A percentile compares a stretch with the other conserved stretches of the same genome.
Conservation (phyloP, 2,329 filamentous ascomycete species). For the Cercospora sesami region DNA sequence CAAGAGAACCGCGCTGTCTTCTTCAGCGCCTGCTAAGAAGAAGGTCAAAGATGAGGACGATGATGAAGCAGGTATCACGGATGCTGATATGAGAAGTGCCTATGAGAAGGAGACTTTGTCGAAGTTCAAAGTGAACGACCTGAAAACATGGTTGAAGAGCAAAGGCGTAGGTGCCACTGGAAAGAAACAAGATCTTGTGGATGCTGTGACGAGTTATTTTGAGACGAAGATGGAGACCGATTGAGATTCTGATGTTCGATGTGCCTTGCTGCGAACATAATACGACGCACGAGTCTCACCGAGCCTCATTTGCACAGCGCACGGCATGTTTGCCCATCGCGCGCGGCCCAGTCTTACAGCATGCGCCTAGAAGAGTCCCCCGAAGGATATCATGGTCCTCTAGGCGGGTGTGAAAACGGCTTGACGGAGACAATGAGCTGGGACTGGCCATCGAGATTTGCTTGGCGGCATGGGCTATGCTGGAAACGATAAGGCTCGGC, state of each 20-base stretch:
- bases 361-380: too few relatives aligned
- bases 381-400: too few relatives aligned
- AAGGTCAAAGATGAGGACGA: conserved; percentile 49
- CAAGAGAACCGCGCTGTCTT: conserved; percentile 46
- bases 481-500: neutral
- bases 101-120: conserved; percentile 47
- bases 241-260: conserved; percentile 14
- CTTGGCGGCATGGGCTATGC: neutral
- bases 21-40: conserved; percentile 33
- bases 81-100: conserved; percentile 47
- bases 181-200: conserved; percentile 41
- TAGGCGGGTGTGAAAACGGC: neutral
- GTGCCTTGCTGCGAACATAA: too few relatives aligned
- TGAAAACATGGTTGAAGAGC: conserved; percentile 37
- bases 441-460: neutral
- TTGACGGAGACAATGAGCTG: neutral
- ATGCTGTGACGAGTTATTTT: conserved; percentile 39
- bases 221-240: conserved; percentile 41
- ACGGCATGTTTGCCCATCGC: too few relatives aligned
- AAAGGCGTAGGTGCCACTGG: conserved; percentile 31
- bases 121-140: conserved; percentile 41
- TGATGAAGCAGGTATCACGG: conserved; percentile 40
- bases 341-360: too few relatives aligned
- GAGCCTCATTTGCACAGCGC: too few relatives aligned
- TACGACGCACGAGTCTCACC: too few relatives aligned